Percentiles rank a stretch among this genome's conserved stretches.
Conservation (phyloP, 2,329 filamentous ascomycete genomes). For the Neopestalotiopsis rosae region DNA sequence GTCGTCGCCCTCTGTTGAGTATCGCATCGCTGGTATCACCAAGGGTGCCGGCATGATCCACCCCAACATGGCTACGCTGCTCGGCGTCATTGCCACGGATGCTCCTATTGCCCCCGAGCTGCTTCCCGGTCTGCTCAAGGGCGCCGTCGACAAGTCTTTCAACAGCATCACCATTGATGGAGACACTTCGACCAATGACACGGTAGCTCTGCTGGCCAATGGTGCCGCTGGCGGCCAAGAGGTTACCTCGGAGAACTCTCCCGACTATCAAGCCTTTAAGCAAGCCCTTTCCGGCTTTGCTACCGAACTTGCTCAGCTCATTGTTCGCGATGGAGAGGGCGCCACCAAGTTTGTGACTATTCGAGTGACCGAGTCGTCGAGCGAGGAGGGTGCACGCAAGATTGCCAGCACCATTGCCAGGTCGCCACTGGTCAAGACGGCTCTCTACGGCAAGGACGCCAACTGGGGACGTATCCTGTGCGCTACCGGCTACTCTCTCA, state of each 20-base stretch:
- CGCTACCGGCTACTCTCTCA: constrained; percentile 81
- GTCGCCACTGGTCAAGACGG: constrained; percentile 95
- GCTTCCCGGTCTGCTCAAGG: constrained; percentile 72
- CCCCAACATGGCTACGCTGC: constrained; percentile 96
- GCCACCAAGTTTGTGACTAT: constrained; percentile 98
- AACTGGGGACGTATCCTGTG: constrained; percentile 99
- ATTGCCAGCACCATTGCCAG: constrained; percentile 88
- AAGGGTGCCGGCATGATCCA: constrained; percentile 99
- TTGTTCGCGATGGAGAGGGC: constrained; percentile 95
- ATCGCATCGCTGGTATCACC: constrained; percentile 90
- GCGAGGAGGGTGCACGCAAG: constrained; percentile 73
- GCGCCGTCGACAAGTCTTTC: constrained; percentile 84
- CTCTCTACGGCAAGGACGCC: constrained; percentile 93
- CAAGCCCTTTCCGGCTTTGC: constrained; percentile 77
- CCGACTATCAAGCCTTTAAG: constrained; percentile 75
- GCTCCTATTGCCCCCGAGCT: constrained; percentile 74
- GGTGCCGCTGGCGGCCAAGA: constrained; percentile 80
- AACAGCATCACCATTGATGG: constrained; percentile 98
- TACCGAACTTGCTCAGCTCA: constrained; percentile 84
- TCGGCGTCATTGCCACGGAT: constrained; percentile 92
- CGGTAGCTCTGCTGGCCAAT: constrained; percentile 92
- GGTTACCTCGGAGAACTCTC: constrained; percentile 57
- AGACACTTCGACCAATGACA: constrained; percentile 97
- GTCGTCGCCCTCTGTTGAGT: constrained; percentile 75
- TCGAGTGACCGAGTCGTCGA: constrained; percentile 75